Percentiles rank a stretch among this genome's conserved stretches.
These are phyloP conservation scores for Termitomyces sp. DNA, from an alignment of 768 basidiomycete genomes.

Conservation along the genomic window DNA sequence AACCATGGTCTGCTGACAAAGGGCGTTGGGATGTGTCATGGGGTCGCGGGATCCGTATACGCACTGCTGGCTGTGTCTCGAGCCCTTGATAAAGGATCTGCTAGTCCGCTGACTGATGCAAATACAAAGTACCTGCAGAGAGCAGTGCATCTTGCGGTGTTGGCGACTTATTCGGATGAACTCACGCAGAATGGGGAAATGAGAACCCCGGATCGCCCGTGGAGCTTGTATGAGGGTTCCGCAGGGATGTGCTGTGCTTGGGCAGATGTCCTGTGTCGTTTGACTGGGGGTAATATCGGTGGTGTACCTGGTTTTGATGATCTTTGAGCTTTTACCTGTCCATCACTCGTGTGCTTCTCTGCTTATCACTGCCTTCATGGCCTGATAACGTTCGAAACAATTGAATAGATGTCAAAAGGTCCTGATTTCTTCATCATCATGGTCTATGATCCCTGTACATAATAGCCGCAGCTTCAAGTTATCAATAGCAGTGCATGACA, in stretches of 20 bases:
- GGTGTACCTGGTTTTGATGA: constrained; percentile 41
- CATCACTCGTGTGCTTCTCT: no score
- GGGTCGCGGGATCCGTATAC: constrained; percentile 48
- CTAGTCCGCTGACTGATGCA: neutral
- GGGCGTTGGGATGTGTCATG: constrained; percentile 58
- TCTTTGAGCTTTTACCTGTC: constrained; percentile 13
- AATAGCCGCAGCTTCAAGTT: no score
- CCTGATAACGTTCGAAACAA: neutral
- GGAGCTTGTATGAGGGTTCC: constrained; percentile 53
- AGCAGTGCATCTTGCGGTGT: constrained; percentile 42
- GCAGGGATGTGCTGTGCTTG: constrained; percentile 57
- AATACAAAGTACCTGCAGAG: constrained; percentile 11
- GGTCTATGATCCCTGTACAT: no score
- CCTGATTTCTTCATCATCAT: no score
- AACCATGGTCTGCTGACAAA: constrained; percentile 44
- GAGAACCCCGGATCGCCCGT: constrained; percentile 42
- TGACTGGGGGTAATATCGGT: constrained; percentile 18
- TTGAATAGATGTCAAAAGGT: neutral
- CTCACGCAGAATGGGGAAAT: constrained; percentile 34
- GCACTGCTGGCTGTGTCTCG: constrained; percentile 44
- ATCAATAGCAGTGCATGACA: no score
- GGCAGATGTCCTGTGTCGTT: constrained; percentile 34
- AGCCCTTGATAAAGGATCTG: constrained; percentile 24
- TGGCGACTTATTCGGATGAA: constrained; percentile 30
- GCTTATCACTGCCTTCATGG: neutral